Percentiles rank a stretch among this genome's conserved stretches.
phyloP scores from a whole-genome alignment of 2,329 filamentous ascomycete genomes.

The Fusarium ambrosium region DNA sequence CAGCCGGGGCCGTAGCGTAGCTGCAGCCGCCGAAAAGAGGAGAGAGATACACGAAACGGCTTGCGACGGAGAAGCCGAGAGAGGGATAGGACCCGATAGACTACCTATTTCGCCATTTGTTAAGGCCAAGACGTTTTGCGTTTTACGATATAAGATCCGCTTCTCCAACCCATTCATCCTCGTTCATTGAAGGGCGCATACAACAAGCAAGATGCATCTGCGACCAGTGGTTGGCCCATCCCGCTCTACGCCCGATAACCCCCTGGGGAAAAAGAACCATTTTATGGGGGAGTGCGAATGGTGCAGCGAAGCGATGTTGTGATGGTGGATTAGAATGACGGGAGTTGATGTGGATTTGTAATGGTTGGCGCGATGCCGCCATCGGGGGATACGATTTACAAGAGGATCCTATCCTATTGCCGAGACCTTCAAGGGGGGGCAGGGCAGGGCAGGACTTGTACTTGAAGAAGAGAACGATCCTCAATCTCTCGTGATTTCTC shows the following conservation, averaged over 20 bases:
- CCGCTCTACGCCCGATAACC: slow-evolving; percentile 19
- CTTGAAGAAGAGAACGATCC: slow-evolving; percentile 23
- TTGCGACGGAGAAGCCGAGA: background rate
- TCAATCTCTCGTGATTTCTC: slow-evolving; percentile 16
- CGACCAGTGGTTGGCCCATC: slow-evolving; percentile 15
- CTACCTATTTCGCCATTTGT: slow-evolving; percentile 24
- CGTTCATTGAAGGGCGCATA: slow-evolving; percentile 1
- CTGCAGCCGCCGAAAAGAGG: background rate
- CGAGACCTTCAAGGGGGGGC: slow-evolving; percentile 6
- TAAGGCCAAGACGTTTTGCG: slow-evolving; percentile 16
- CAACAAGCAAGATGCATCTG: slow-evolving; percentile 14
- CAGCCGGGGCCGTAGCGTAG: slow-evolving; percentile 40
- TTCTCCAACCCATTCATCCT: background rate
- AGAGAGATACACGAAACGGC: background rate
- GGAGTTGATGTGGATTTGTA: slow-evolving; percentile 45
- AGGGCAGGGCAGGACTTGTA: slow-evolving; percentile 25
- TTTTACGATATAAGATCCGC: slow-evolving; percentile 24
- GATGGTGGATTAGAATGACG: slow-evolving; percentile 43
- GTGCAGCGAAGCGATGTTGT: slow-evolving; percentile 38
- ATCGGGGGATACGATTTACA: slow-evolving; percentile 35
- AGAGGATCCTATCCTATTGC: background rate
- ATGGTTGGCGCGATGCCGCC: slow-evolving; percentile 38
- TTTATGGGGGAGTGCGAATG: slow-evolving; percentile 29
- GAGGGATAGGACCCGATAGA: background rate
- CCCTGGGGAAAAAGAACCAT: slow-evolving; percentile 22